Evolutionary conservation across 2,329 filamentous ascomycete genomes (phyloP), one percentile per base, ranked within the genome.

Genomic region (Leptographium procerum): DNA sequence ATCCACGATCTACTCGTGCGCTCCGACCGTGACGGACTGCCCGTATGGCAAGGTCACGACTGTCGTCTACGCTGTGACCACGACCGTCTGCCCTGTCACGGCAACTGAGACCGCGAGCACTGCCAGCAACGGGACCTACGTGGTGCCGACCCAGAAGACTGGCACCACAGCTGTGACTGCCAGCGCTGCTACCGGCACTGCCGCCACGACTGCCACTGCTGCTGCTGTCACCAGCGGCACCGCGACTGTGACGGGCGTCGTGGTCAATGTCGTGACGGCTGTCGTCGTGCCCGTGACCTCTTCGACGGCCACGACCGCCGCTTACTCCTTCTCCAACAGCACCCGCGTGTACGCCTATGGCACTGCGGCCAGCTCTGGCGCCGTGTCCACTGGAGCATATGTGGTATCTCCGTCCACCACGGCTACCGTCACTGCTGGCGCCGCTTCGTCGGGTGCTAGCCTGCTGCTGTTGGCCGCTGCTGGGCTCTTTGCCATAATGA

Each of bases 21-120:
- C 65, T 11, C 61, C 66, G 0, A 65, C 60, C 11, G 52, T 68
- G 9, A 69, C 67, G 40, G 56, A 65, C 56, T 69, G 67, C 64
- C 67, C 67, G 9, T 61, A 57, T 51, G 61, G 62, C 48, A 48
- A 62, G 47, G 64, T 66, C 26, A 67, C 66, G 22, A 65, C 64
- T 19, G 62, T 68, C 62, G 65, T 67, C 45, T 62, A 69, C 47
- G 63, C 68, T 50, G 57, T 60, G 16, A 57, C 65, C 43, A 76
- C 73, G 50, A 76, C 74, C 6, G 66, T 75, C 57, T 75, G 73
- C 69, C 74, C 75, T 13, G 69, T 76, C 26, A 64, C 64, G 28
- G 60, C 59, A 40, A 57, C 60, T 2, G 10, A 40, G n/a, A 48
- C 51, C 28, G 48, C 55, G 16, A 48, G 29, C 36, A 33, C 43